phyloP scores from a whole-genome alignment of 306 rosid species.

The Echinosophora koreensis region DNA sequence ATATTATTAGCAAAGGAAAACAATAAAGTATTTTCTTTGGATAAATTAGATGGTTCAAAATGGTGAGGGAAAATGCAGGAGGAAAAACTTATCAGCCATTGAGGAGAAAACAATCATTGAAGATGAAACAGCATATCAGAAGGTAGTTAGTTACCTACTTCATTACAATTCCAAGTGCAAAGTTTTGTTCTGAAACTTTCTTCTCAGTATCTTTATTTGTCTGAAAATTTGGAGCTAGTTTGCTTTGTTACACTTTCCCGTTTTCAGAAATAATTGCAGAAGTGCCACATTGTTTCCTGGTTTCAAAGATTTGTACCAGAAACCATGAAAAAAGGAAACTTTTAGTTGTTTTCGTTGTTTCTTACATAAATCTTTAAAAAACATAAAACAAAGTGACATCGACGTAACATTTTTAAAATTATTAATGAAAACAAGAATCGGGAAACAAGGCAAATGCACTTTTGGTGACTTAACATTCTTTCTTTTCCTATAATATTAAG shows the following conservation, averaged over 20 bases:
- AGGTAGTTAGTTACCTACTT: slow-evolving; percentile 49
- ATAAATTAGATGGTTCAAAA: slow-evolving; percentile 85
- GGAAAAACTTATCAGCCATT: slow-evolving; percentile 51
- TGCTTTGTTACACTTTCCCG: no score
- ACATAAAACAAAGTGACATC: no score
- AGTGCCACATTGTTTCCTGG: no score
- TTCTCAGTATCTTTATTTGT: slow-evolving; percentile 11
- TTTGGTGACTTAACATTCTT: slow-evolving; percentile 9
- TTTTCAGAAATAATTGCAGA: no score
- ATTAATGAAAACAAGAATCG: no score
- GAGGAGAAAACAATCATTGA: slow-evolving; percentile 76
- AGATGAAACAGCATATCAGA: slow-evolving; percentile 55
- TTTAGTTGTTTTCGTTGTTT: no score
- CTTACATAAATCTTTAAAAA: no score
- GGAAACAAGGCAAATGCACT: no score
- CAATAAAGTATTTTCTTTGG: slow-evolving; percentile 28
- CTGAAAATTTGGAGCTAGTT: not conserved
- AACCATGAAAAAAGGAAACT: no score
- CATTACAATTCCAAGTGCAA: slow-evolving; percentile 3
- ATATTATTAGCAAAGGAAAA: slow-evolving; percentile 18
- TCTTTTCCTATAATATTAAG: slow-evolving; percentile 47
- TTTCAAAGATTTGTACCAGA: no score
- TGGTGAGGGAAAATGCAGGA: slow-evolving; percentile 68
- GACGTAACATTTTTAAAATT: no score
- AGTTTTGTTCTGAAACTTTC: slow-evolving; percentile 33